phyloP scores from a whole-genome alignment of 2,329 filamentous ascomycete species.

The Fusarium incarnatum region DNA sequence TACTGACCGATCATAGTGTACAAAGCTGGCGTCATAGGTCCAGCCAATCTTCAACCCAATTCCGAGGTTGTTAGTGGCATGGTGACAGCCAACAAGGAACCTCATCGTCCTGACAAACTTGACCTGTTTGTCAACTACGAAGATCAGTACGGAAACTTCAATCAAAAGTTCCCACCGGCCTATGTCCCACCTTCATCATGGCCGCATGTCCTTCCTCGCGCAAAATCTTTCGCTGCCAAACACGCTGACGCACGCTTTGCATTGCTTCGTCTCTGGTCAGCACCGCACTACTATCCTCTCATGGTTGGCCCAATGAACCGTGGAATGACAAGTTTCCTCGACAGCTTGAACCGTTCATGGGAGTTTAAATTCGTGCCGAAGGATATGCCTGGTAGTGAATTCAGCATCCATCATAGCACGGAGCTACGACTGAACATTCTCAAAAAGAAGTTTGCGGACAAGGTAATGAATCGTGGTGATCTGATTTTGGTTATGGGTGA shows the following conservation, averaged over 20 bases:
- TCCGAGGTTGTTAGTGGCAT: slow-evolving; percentile 35
- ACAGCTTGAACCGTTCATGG: slow-evolving; percentile 44
- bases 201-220: slow-evolving; percentile 38
- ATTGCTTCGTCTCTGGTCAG: slow-evolving; percentile 45
- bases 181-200: slow-evolving; percentile 37
- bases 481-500: slow-evolving; percentile 47
- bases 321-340: slow-evolving; percentile 40
- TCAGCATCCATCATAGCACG: slow-evolving; percentile 30
- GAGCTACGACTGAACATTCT: slow-evolving; percentile 31
- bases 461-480: slow-evolving; percentile 39
- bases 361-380: slow-evolving; percentile 48
- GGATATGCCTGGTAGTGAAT: slow-evolving; percentile 46
- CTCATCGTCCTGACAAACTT: slow-evolving; percentile 43
- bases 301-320: slow-evolving; percentile 43
- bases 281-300: slow-evolving; percentile 47
- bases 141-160: slow-evolving; percentile 36
- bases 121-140: slow-evolving; percentile 48
- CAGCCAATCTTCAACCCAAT: slow-evolving; percentile 39
- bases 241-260: slow-evolving; percentile 42
- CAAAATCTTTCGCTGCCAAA: slow-evolving; percentile 19
- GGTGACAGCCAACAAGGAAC: slow-evolving; percentile 39
- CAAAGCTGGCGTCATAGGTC: slow-evolving; percentile 40
- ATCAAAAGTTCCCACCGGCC: slow-evolving; percentile 8
- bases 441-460: slow-evolving; percentile 25
- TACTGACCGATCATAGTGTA: slow-evolving; percentile 43